phyloP scores from a whole-genome alignment of 169 alveolate genomes.

The Plasmodium fragile region DNA sequence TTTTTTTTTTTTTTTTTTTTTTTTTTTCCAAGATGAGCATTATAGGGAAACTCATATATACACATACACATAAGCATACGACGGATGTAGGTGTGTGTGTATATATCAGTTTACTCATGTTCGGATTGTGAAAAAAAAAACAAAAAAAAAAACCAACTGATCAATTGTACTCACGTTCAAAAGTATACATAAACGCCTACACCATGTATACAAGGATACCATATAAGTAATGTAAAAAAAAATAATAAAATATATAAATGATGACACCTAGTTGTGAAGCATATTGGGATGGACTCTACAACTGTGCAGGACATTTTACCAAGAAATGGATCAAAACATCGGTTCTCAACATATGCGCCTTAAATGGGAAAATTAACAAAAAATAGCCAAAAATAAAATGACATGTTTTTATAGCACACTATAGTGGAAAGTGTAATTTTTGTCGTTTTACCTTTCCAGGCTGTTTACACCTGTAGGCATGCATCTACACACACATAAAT shows the following conservation, averaged over 20 bases:
- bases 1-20: not conserved
- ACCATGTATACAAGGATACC: not conserved
- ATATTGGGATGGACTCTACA: not conserved
- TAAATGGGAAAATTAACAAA: not conserved
- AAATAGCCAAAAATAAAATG: too few relatives aligned
- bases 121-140: slow-evolving; percentile 1
- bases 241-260: not conserved
- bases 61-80: not conserved
- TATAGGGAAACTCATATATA: not conserved
- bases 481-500: not conserved
- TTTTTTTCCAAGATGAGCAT: not conserved
- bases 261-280: not conserved
- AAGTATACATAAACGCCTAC: not conserved
- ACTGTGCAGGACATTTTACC: not conserved
- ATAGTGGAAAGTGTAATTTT: not conserved
- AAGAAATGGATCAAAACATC: not conserved
- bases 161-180: not conserved
- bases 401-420: not conserved
- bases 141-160: not conserved
- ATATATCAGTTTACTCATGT: too few relatives aligned
- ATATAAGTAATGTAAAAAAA: not conserved
- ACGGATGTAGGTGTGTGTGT: not conserved
- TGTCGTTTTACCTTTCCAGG: not conserved
- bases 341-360: not conserved
- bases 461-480: not conserved